phyloP scores from a whole-genome alignment of 2,329 filamentous ascomycete species.

The Sporothrix brasiliensis region DNA sequence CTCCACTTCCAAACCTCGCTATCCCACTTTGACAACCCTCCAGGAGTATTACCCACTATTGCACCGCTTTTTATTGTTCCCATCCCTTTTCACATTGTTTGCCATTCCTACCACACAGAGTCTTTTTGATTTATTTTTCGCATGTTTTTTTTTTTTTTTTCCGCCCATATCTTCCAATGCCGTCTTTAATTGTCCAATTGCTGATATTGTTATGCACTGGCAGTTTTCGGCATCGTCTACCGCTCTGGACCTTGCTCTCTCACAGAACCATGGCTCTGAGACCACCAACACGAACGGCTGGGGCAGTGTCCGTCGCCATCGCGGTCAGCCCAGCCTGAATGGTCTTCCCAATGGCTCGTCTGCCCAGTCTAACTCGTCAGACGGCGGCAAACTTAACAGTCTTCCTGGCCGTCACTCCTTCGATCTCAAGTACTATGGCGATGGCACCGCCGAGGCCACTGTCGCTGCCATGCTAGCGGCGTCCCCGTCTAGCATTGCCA shows the following conservation, averaged over 20 bases:
- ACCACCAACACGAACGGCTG: conserved; percentile 55
- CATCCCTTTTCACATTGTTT: conserved; percentile 2
- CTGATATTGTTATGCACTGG: conserved; percentile 14
- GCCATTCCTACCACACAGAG: not conserved
- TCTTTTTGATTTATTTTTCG: not conserved
- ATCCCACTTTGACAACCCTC: not conserved
- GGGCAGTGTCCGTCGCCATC: conserved; percentile 68
- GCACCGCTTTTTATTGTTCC: conserved; percentile 13
- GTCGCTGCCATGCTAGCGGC: conserved; percentile 51
- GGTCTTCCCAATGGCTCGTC: conserved; percentile 48
- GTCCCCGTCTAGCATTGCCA: conserved; percentile 58
- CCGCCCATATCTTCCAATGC: conserved; percentile 14
- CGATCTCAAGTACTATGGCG: conserved; percentile 57
- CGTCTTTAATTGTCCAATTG: not conserved
- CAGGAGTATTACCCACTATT: conserved; percentile 8
- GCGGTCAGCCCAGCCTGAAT: conserved; percentile 64
- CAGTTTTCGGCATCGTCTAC: conserved; percentile 80
- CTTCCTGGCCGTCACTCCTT: conserved; percentile 62
- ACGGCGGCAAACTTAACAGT: conserved; percentile 52
- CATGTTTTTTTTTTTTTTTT: not conserved
- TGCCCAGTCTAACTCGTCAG: conserved; percentile 46
- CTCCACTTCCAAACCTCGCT: not conserved
- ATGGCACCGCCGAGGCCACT: conserved; percentile 47
- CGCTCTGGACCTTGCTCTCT: conserved; percentile 76
- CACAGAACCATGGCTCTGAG: conserved; percentile 67